Conservation (phyloP, 805 yeast genomes). For the Candida corydali region DNA sequence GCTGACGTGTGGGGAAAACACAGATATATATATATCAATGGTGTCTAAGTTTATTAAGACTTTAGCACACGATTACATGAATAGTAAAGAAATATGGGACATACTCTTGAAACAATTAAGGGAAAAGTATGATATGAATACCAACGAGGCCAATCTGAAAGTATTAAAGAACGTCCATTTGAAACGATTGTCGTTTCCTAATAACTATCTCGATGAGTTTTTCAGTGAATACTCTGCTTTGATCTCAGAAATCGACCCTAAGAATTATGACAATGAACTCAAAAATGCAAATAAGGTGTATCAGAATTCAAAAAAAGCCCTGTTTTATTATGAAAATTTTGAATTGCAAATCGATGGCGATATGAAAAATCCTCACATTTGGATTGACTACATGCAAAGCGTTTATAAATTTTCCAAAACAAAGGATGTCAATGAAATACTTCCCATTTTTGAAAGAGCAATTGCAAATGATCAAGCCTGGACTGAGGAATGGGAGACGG, state of each 20-base stretch:
- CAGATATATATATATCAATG: constrained; percentile 6
- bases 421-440: constrained; percentile 10
- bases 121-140: no score
- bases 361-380: constrained; percentile 15
- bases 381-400: constrained; percentile 31
- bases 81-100: constrained; percentile 19
- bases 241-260: constrained; percentile 24
- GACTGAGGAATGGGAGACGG: constrained; percentile 13
- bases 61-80: constrained; percentile 21
- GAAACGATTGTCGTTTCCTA: constrained; percentile 37
- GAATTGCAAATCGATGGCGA: constrained; percentile 23
- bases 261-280: constrained; percentile 34
- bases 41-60: constrained; percentile 18
- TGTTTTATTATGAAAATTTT: constrained; percentile 29
- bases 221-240: constrained; percentile 37
- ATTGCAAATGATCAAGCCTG: constrained; percentile 9
- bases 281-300: constrained; percentile 28
- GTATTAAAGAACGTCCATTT: constrained; percentile 16
- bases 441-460: constrained; percentile 29
- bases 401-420: constrained; percentile 19
- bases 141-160: constrained; percentile 10
- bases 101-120: no score
- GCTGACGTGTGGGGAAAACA: neutral
- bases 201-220: constrained; percentile 35
- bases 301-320: constrained; percentile 22